These are phyloP conservation scores for Candolleomyces eurysporus DNA, from an alignment of 768 basidiomycete species.

Conservation along the genomic window DNA sequence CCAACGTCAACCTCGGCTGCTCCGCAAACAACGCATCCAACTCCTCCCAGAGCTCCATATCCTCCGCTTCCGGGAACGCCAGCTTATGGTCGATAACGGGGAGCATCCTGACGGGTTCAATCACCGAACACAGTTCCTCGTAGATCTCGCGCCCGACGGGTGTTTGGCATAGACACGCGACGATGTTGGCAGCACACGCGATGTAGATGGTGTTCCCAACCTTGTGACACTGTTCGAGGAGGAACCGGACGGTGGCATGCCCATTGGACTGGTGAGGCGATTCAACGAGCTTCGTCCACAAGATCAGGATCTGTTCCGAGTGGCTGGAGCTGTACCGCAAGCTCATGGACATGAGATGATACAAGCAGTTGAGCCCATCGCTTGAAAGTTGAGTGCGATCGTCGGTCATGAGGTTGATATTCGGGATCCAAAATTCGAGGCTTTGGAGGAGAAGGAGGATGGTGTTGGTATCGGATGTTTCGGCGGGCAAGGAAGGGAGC, in stretches of 20 bases:
- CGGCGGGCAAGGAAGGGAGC: slow-evolving; percentile 61
- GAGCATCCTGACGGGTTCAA: slow-evolving; percentile 84
- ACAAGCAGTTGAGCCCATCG: slow-evolving; percentile 65
- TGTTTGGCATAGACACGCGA: slow-evolving; percentile 82
- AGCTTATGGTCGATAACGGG: slow-evolving; percentile 73
- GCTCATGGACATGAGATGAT: slow-evolving; percentile 82
- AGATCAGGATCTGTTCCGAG: slow-evolving; percentile 73
- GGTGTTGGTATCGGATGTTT: slow-evolving; percentile 42
- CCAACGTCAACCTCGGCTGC: slow-evolving; percentile 66
- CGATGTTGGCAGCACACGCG: slow-evolving; percentile 73
- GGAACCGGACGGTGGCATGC: slow-evolving; percentile 75
- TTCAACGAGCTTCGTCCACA: slow-evolving; percentile 81
- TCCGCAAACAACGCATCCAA: slow-evolving; percentile 74
- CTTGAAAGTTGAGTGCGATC: slow-evolving; percentile 53
- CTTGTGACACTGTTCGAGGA: slow-evolving; percentile 85
- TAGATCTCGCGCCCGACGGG: slow-evolving; percentile 70
- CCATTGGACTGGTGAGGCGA: slow-evolving; percentile 70
- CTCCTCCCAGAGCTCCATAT: slow-evolving; percentile 77
- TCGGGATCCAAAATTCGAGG: slow-evolving; percentile 81
- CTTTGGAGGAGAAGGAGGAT: slow-evolving; percentile 69
- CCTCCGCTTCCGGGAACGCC: slow-evolving; percentile 57
- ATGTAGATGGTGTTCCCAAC: slow-evolving; percentile 79
- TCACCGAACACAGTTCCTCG: slow-evolving; percentile 79
- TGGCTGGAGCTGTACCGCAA: slow-evolving; percentile 70
- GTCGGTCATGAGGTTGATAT: slow-evolving; percentile 61